These are phyloP conservation scores for Acacia crassicarpa DNA, from an alignment of 306 rosid genomes.

Conservation along the genomic window DNA sequence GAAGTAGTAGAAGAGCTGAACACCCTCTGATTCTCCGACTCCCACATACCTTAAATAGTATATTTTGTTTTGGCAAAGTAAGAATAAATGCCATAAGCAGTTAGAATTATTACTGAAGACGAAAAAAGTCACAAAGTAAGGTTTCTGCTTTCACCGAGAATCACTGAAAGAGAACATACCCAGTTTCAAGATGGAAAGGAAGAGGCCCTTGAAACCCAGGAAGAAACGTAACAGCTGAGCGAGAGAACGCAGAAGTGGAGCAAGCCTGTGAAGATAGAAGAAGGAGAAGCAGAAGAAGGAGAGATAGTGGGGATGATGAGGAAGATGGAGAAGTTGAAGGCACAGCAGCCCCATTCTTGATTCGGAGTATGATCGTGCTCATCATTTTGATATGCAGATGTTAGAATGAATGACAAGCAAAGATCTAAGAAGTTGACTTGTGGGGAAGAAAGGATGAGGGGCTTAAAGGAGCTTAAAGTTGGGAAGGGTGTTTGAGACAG, in stretches of 20 bases:
- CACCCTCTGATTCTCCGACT: constrained; percentile 46
- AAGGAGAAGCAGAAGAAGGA: neutral
- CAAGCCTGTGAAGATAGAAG: neutral
- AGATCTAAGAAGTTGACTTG: too few relatives aligned
- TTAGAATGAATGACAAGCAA: too few relatives aligned
- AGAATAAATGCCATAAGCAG: neutral
- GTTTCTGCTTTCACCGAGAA: neutral
- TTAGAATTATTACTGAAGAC: too few relatives aligned
- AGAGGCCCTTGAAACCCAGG: constrained; percentile 4
- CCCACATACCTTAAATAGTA: constrained; percentile 45
- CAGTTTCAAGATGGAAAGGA: constrained; percentile 26
- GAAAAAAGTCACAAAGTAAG: too few relatives aligned
- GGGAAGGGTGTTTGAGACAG: too few relatives aligned
- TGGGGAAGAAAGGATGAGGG: too few relatives aligned
- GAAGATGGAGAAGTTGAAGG: neutral
- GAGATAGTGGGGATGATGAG: neutral
- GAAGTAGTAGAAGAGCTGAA: constrained; percentile 56
- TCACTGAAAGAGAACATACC: neutral
- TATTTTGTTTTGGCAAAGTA: neutral
- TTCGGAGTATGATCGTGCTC: too few relatives aligned
- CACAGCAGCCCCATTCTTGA: neutral
- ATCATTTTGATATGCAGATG: too few relatives aligned
- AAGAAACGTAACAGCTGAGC: neutral
- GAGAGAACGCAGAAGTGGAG: neutral
- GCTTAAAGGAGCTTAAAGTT: too few relatives aligned